A percentile compares a stretch with the other conserved stretches of the same genome.
Evolutionary conservation across 768 basidiomycete genomes (phyloP).

Genomic region (Lentinula sp.): DNA sequence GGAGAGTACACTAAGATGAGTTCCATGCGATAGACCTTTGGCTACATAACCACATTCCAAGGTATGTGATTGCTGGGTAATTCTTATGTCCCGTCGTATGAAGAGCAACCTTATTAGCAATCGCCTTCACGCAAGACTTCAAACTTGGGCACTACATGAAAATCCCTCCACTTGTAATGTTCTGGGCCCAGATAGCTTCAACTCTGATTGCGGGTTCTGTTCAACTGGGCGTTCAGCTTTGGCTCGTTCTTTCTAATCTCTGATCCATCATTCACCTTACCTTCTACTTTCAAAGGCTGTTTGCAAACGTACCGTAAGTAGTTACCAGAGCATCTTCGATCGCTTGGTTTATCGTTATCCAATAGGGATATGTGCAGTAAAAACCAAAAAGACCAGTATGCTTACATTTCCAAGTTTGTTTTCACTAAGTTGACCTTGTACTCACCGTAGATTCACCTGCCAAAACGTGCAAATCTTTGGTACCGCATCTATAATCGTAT

Average conservation of each 20-base stretch:
- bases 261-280: not conserved
- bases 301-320: constrained; percentile 38
- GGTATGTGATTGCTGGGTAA: constrained; percentile 9
- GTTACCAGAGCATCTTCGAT: constrained; percentile 10
- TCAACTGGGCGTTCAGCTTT: constrained; percentile 58
- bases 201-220: constrained; percentile 55
- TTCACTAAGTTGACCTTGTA: not conserved
- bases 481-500: constrained; percentile 54
- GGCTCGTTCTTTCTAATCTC: constrained; percentile 18
- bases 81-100: not conserved
- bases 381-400: constrained; percentile 36
- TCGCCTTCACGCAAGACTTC: constrained; percentile 39
- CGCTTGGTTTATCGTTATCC: not conserved
- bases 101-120: constrained; percentile 11
- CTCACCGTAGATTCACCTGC: constrained; percentile 36
- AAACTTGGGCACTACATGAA: constrained; percentile 35
- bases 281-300: constrained; percentile 40
- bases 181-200: constrained; percentile 49
- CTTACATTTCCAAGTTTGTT: constrained; percentile 6
- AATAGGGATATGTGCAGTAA: constrained; percentile 39
- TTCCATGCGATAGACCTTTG: constrained; percentile 17
- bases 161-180: constrained; percentile 49
- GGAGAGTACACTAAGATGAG: constrained; percentile 7
- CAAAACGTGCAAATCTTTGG: constrained; percentile 47
- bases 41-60: constrained; percentile 27